phyloP scores from a whole-genome alignment of 768 basidiomycete species.

The Hortiboletus flavorubellus region DNA sequence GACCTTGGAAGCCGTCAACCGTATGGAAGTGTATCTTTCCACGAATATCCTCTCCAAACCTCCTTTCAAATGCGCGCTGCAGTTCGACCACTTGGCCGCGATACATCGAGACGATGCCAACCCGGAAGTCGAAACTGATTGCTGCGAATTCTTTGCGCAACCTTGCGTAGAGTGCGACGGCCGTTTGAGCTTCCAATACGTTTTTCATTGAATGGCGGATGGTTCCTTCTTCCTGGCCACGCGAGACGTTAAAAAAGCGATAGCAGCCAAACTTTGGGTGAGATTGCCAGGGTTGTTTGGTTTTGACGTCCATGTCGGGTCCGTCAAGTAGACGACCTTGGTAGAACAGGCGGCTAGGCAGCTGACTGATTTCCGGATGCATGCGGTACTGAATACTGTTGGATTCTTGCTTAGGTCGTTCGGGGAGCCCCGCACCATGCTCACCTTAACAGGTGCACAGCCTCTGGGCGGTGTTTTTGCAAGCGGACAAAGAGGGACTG shows the following conservation, averaged over 20 bases:
- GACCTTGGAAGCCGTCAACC: conserved; percentile 98
- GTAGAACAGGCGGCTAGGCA: conserved; percentile 91
- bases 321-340: conserved; percentile 77
- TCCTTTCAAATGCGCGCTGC: conserved; percentile 59
- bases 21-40: conserved; percentile 89
- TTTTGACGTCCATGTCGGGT: conserved; percentile 82
- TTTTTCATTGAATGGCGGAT: conserved; percentile 75
- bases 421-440: conserved; percentile 8
- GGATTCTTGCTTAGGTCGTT: neutral
- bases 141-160: conserved; percentile 62
- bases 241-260: conserved; percentile 79
- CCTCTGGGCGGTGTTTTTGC: conserved; percentile 72
- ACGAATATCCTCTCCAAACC: conserved; percentile 70
- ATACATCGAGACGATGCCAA: conserved; percentile 91
- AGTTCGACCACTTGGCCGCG: conserved; percentile 83
- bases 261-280: conserved; percentile 79
- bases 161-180: conserved; percentile 71
- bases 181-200: conserved; percentile 64
- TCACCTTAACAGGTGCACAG: conserved; percentile 88
- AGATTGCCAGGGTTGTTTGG: conserved; percentile 81
- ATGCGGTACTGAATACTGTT: conserved; percentile 97
- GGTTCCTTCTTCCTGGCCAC: conserved; percentile 56
- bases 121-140: conserved; percentile 49
- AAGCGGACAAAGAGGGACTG: conserved; percentile 92
- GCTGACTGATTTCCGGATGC: conserved; percentile 91